Base-by-base conservation (phyloP, 2,329 filamentous ascomycete genomes). In the Blastomyces gilchristii region DNA sequence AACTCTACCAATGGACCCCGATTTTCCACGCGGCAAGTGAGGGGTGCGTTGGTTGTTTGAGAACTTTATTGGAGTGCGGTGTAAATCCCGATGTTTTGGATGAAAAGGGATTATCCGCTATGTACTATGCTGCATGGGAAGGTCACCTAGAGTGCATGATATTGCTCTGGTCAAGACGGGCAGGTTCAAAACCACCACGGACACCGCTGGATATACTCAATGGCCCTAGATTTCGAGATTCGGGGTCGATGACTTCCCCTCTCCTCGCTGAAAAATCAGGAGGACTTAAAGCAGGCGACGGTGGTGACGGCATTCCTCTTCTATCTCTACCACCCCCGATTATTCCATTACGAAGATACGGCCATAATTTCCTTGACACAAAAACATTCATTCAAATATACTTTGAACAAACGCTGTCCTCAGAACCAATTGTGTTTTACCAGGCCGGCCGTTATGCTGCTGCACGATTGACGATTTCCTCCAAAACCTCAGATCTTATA, bases 71-170 rank as follows among this genome's bases (percentile, higher is more conserved):
- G 12, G 85, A 91, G 61, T 85, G 89, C 66, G 88, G 89, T 8
- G 92, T 88, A 3, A 85, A 95, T 69, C 84, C 88, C 0, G 87
- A 87, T 67, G 89, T 91, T 62, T 78, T 90, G 53, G 94, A 99
- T 71, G 94, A 99, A 76, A 99, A 97, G 73, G 88, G 87, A 18
- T 82, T 97, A 3, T 91, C 92, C 1, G 92, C 94, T 37, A 91
- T 97, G 87, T 99, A 99, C 76, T 99, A 99, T 75, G 94, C 94
- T 16, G 93, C 91, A 0, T 99, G 94, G 94, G 94, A 99, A 77
- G 94, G 94, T 0, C 90, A 97, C 72, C 78, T 97, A 62, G 88
- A 93, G 71, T 97, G 94, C 77, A 96, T 99, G 89, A 87, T 88
- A 70, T 82, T 97, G 8, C 83, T 99, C 41, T 79, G 79, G 74